A percentile compares a stretch with the other conserved stretches of the same genome.
These are phyloP conservation scores for Penicillium sp. DNA, from an alignment of 2,329 filamentous ascomycete genomes.

Conservation along the genomic window DNA sequence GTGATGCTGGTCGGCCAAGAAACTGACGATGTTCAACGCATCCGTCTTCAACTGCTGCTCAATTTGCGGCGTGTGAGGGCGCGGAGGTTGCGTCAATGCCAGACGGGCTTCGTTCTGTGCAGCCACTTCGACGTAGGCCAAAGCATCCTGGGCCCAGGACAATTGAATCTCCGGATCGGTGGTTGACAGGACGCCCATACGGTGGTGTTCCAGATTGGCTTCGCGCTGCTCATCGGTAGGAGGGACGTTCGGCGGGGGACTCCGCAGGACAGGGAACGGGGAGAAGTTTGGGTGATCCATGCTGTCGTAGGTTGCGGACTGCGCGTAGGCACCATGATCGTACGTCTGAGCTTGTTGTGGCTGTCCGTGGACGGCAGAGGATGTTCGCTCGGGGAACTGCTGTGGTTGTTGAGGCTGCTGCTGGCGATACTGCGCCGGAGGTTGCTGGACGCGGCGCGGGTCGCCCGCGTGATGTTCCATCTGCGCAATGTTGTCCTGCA, in stretches of 20 bases:
- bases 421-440: slow-evolving; percentile 16
- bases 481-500: slow-evolving; percentile 88
- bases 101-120: slow-evolving; percentile 70
- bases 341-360: slow-evolving; percentile 26
- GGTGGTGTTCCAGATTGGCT: slow-evolving; percentile 76
- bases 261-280: slow-evolving; percentile 78
- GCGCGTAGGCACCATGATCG: slow-evolving; percentile 45
- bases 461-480: slow-evolving; percentile 70
- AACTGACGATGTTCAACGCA: slow-evolving; percentile 84
- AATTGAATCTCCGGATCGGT: slow-evolving; percentile 96
- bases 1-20: slow-evolving; percentile 84
- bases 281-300: slow-evolving; percentile 72
- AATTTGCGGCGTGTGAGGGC: slow-evolving; percentile 73
- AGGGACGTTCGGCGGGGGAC: slow-evolving; percentile 78
- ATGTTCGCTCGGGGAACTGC: slow-evolving; percentile 36
- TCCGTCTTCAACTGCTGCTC: slow-evolving; percentile 86
- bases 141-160: slow-evolving; percentile 89
- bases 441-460: slow-evolving; percentile 42
- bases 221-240: slow-evolving; percentile 93
- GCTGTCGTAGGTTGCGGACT: slow-evolving; percentile 46
- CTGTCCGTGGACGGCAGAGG: slow-evolving; percentile 32
- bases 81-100: slow-evolving; percentile 51
- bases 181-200: slow-evolving; percentile 77
- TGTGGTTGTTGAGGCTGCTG: slow-evolving; percentile 27
- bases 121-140: slow-evolving; percentile 81